A percentile compares a stretch with the other conserved stretches of the same genome.
These are phyloP conservation scores for Naganishia sp. DNA, from an alignment of 1,284 basidiomycete genomes.

Conservation along the genomic window DNA sequence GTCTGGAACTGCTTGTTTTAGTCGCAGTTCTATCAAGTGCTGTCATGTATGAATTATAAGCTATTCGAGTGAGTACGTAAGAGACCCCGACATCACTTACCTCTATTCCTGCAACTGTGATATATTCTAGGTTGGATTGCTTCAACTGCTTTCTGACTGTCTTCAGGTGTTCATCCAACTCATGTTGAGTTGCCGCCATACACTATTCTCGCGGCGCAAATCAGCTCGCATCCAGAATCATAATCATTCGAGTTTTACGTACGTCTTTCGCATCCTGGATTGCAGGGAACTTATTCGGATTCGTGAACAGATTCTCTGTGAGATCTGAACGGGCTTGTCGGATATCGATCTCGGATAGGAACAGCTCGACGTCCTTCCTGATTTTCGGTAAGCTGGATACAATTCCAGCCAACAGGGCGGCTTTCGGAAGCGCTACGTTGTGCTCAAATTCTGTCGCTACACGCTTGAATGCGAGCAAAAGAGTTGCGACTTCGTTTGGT, in stretches of 20 bases:
- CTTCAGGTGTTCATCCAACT: slow-evolving; percentile 74
- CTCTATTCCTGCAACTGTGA: slow-evolving; percentile 68
- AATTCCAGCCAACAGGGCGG: slow-evolving; percentile 69
- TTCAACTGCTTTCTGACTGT: slow-evolving; percentile 70
- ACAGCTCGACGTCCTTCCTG: slow-evolving; percentile 59
- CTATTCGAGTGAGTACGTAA: not conserved
- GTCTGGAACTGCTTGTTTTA: slow-evolving; percentile 68
- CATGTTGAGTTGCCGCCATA: slow-evolving; percentile 60
- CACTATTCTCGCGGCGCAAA: slow-evolving; percentile 20
- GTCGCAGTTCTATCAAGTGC: slow-evolving; percentile 76
- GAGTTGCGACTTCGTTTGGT: slow-evolving; percentile 75
- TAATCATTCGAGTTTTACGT: slow-evolving; percentile 26
- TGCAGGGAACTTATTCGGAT: slow-evolving; percentile 68
- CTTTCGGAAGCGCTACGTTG: slow-evolving; percentile 62
- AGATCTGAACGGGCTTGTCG: slow-evolving; percentile 62
- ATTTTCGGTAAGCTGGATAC: slow-evolving; percentile 69
- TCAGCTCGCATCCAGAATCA: not conserved
- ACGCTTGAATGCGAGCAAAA: slow-evolving; percentile 75
- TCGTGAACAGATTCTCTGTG: slow-evolving; percentile 73
- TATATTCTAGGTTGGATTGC: slow-evolving; percentile 76
- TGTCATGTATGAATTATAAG: slow-evolving; percentile 25
- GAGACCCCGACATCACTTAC: slow-evolving; percentile 53
- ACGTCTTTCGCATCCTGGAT: slow-evolving; percentile 61
- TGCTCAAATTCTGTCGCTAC: slow-evolving; percentile 68
- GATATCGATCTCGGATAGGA: slow-evolving; percentile 66